Conservation (phyloP, 225 moss, liverwort and hornwort species). For the Bryoerythrophyllum caledonicum region DNA sequence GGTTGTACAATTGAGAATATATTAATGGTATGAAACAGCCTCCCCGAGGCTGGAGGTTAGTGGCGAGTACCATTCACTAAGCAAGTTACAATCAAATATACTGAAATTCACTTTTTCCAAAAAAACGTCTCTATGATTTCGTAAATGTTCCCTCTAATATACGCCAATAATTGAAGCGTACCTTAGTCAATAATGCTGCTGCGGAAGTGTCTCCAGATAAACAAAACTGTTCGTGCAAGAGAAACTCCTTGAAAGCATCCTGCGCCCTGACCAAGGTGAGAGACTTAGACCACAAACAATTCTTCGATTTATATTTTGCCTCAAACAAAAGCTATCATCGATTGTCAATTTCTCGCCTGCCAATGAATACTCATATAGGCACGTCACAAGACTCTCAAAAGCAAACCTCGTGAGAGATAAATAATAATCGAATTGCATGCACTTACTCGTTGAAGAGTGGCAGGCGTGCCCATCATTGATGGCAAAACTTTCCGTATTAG, state of each 20-base stretch:
- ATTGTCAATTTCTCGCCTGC: not conserved
- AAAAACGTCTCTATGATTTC: slow-evolving; percentile 1
- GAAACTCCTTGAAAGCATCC: slow-evolving; percentile 80
- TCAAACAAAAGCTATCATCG: slow-evolving; percentile 10
- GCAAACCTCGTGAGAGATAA: not conserved
- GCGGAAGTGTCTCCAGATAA: slow-evolving; percentile 36
- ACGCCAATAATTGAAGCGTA: slow-evolving; percentile 8
- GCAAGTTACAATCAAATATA: not conserved
- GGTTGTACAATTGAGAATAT: not conserved
- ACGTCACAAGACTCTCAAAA: not conserved
- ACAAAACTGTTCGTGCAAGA: slow-evolving; percentile 59
- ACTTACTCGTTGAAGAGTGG: slow-evolving; percentile 63
- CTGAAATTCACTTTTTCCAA: not conserved
- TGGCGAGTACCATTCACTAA: not conserved
- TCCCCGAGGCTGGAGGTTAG: slow-evolving; percentile 11
- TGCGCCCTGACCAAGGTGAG: slow-evolving; percentile 43
- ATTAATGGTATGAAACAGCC: not conserved
- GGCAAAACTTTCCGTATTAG: slow-evolving; percentile 61
- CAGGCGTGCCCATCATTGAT: slow-evolving; percentile 41
- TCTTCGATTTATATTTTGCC: slow-evolving; percentile 10
- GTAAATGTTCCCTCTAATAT: not conserved
- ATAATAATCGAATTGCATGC: slow-evolving; percentile 4
- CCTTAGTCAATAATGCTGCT: slow-evolving; percentile 45
- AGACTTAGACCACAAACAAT: slow-evolving; percentile 28
- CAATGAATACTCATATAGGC: not conserved